These are phyloP conservation scores for Peltaster fructicola DNA, from an alignment of 2,329 filamentous ascomycete species.

Conservation along the genomic window DNA sequence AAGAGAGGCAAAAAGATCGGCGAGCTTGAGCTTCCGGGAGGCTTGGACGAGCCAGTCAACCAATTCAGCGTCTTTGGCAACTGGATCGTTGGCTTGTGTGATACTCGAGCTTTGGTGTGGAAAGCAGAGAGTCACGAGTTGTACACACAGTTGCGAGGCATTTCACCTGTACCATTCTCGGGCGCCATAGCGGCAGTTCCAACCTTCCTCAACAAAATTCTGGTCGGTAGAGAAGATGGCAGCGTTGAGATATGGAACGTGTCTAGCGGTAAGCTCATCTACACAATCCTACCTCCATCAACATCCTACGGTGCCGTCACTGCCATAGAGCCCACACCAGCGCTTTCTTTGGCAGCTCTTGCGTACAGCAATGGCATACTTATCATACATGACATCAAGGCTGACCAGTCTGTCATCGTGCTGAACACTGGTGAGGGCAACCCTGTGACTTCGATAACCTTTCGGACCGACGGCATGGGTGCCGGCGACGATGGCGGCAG, in stretches of 20 bases:
- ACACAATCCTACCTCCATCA: slow-evolving; percentile 66
- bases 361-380: slow-evolving; percentile 68
- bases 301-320: slow-evolving; percentile 65
- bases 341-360: slow-evolving; percentile 70
- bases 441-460: slow-evolving; percentile 66
- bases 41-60: slow-evolving; percentile 51
- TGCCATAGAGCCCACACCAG: slow-evolving; percentile 67
- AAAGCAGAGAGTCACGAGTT: slow-evolving; percentile 69
- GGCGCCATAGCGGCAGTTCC: slow-evolving; percentile 75
- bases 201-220: slow-evolving; percentile 90
- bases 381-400: slow-evolving; percentile 63
- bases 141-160: slow-evolving; percentile 61
- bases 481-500: slow-evolving; percentile 73
- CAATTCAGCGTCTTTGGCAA: slow-evolving; percentile 71
- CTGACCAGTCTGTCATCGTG: slow-evolving; percentile 51
- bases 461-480: slow-evolving; percentile 75
- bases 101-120: slow-evolving; percentile 72
- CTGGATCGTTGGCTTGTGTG: slow-evolving; percentile 71
- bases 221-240: slow-evolving; percentile 73
- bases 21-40: slow-evolving; percentile 51
- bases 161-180: slow-evolving; percentile 46
- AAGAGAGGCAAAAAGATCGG: slow-evolving; percentile 74
- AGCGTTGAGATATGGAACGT: slow-evolving; percentile 96
- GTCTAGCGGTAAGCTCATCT: slow-evolving; percentile 75
- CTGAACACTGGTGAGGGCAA: slow-evolving; percentile 39